These are phyloP conservation scores for Mariannaea elegans DNA, from an alignment of 2,329 filamentous ascomycete species.

Conservation along the genomic window DNA sequence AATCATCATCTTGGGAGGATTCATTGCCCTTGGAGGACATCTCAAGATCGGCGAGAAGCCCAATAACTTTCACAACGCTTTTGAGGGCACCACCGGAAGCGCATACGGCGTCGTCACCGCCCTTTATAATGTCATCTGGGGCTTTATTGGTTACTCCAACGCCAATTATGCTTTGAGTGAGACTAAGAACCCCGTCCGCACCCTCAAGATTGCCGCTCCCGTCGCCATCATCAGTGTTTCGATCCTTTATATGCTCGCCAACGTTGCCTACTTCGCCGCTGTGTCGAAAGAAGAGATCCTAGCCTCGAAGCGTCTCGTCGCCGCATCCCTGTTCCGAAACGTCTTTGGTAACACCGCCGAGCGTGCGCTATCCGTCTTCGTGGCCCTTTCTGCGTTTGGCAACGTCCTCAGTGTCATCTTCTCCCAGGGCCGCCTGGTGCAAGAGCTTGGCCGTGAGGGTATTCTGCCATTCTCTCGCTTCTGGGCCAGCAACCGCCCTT, in stretches of 20 bases:
- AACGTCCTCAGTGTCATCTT: slow-evolving; percentile 75
- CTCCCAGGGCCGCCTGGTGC: slow-evolving; percentile 71
- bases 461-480: slow-evolving; percentile 70
- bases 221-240: slow-evolving; percentile 66
- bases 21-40: slow-evolving; percentile 68
- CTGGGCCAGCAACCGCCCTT: slow-evolving; percentile 71
- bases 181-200: slow-evolving; percentile 71
- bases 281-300: slow-evolving; percentile 64
- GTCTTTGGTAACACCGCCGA: slow-evolving; percentile 64
- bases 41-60: slow-evolving; percentile 66
- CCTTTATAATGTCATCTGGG: slow-evolving; percentile 77
- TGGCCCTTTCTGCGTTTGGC: slow-evolving; percentile 73
- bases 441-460: slow-evolving; percentile 72
- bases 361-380: slow-evolving; percentile 69
- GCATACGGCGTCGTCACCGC: slow-evolving; percentile 75
- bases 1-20: slow-evolving; percentile 71
- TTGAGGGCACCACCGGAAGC: slow-evolving; percentile 71
- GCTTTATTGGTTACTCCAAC: slow-evolving; percentile 74
- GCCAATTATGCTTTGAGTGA: slow-evolving; percentile 74
- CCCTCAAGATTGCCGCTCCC: slow-evolving; percentile 71
- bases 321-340: slow-evolving; percentile 64
- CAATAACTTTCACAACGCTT: slow-evolving; percentile 70
- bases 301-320: slow-evolving; percentile 59
- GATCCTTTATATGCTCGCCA: slow-evolving; percentile 71
- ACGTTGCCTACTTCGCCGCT: slow-evolving; percentile 72